Conservation (phyloP, 345 rosid species). For the Bretschneidera sinensis region DNA sequence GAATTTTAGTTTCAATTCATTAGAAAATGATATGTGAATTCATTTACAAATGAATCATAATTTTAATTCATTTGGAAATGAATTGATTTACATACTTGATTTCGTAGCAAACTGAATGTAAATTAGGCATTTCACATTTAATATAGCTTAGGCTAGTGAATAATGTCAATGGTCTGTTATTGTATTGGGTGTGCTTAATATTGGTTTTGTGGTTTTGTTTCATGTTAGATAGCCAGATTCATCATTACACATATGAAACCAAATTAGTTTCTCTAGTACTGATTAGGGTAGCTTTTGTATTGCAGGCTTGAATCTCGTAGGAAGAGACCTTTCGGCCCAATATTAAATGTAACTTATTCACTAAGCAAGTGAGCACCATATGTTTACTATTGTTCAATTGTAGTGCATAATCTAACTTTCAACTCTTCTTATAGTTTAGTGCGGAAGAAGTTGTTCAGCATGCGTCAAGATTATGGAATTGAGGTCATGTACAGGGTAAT, state of each 20-base stretch:
- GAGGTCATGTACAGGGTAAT: conserved; percentile 93
- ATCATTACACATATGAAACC: too few relatives aligned
- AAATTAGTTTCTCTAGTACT: background rate
- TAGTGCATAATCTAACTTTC: conserved; percentile 15
- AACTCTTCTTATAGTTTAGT: conserved; percentile 56
- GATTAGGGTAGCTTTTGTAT: conserved; percentile 5
- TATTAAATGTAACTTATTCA: conserved; percentile 55
- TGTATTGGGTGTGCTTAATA: background rate
- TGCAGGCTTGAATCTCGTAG: conserved; percentile 83
- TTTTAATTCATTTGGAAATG: too few relatives aligned
- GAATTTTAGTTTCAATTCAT: too few relatives aligned
- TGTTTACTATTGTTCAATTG: conserved; percentile 5
- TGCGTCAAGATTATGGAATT: conserved; percentile 73
- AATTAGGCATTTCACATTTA: too few relatives aligned
- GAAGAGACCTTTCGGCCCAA: conserved; percentile 89
- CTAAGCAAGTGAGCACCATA: background rate
- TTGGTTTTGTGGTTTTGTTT: too few relatives aligned
- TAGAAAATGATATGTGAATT: too few relatives aligned
- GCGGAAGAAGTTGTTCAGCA: conserved; percentile 77
- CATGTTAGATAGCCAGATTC: too few relatives aligned
- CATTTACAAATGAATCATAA: too few relatives aligned
- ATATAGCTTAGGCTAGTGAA: too few relatives aligned
- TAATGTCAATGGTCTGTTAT: too few relatives aligned
- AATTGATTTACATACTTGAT: too few relatives aligned
- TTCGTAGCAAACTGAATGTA: too few relatives aligned